These are phyloP conservation scores for Santalum album DNA, from an alignment of 164 flowering plant genomes.

Conservation along the genomic window DNA sequence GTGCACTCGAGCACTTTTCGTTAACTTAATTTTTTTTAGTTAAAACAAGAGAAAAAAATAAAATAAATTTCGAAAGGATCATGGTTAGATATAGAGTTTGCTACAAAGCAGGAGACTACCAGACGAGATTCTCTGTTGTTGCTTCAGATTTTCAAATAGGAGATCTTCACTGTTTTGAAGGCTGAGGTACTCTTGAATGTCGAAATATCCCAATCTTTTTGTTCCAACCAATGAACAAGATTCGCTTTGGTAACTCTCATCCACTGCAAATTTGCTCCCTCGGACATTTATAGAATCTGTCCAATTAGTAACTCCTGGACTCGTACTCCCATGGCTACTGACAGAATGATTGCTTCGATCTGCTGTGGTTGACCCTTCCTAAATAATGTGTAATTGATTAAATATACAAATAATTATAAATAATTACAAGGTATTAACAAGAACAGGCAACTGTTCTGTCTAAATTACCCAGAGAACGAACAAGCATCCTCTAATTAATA, in stretches of 20 bases:
- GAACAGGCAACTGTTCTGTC: too few species aligned
- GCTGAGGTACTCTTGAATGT: constrained; percentile 49
- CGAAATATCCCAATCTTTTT: constrained; percentile 21
- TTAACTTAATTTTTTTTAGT: too few species aligned
- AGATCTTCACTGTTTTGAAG: constrained; percentile 37
- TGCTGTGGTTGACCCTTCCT: constrained; percentile 24
- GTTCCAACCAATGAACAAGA: constrained; percentile 5
- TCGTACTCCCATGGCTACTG: constrained; percentile 69
- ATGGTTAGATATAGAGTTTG: constrained; percentile 15
- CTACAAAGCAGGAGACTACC: constrained; percentile 63
- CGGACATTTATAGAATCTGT: constrained; percentile 9
- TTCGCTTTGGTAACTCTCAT: constrained; percentile 10
- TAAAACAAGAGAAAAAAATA: too few species aligned
- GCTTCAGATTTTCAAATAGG: constrained; percentile 50
- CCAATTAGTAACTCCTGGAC: constrained; percentile 28
- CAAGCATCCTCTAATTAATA: too few species aligned
- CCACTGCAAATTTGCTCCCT: constrained; percentile 14
- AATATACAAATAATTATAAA: background rate
- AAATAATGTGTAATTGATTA: background rate
- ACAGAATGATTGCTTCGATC: constrained; percentile 22
- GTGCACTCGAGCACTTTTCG: too few species aligned
- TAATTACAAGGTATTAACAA: too few species aligned
- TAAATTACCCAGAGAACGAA: too few species aligned
- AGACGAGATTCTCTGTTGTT: constrained; percentile 37
- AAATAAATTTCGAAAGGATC: background rate